phyloP scores from a whole-genome alignment of 179 eudicot genomes.

The Camellia oleifera region DNA sequence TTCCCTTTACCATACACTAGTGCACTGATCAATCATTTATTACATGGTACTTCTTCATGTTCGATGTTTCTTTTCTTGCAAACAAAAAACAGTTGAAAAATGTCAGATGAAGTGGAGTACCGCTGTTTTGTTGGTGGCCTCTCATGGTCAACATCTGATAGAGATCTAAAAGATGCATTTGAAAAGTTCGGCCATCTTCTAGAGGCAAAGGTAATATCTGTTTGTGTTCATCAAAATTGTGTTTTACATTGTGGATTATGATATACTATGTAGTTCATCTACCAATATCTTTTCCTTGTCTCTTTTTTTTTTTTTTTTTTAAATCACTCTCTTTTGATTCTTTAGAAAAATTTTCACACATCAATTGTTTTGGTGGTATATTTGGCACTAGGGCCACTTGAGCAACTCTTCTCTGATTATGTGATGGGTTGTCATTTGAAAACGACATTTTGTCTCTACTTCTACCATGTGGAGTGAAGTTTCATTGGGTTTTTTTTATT shows the following conservation, averaged over 20 bases:
- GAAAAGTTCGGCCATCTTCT: constrained; percentile 73
- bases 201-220: constrained; percentile 62
- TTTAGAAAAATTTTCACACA: not conserved
- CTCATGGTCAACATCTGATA: constrained; percentile 84
- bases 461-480: not conserved
- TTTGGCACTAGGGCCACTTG: not conserved
- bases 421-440: not conserved
- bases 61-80: not conserved
- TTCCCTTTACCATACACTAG: no score
- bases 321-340: not conserved
- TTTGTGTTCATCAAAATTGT: not conserved
- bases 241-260: not conserved
- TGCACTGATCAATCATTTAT: not conserved
- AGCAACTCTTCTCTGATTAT: not conserved
- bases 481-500: no score
- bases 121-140: constrained; percentile 86
- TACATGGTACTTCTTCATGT: not conserved
- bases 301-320: not conserved
- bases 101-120: constrained; percentile 47
- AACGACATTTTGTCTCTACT: not conserved
- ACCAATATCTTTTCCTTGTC: not conserved
- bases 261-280: not conserved
- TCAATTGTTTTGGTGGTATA: not conserved
- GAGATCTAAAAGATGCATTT: constrained; percentile 71
- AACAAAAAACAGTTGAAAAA: constrained; percentile 7